Conservation (phyloP, 306 rosid genomes). For the Chamaecrista fasciculata region DNA sequence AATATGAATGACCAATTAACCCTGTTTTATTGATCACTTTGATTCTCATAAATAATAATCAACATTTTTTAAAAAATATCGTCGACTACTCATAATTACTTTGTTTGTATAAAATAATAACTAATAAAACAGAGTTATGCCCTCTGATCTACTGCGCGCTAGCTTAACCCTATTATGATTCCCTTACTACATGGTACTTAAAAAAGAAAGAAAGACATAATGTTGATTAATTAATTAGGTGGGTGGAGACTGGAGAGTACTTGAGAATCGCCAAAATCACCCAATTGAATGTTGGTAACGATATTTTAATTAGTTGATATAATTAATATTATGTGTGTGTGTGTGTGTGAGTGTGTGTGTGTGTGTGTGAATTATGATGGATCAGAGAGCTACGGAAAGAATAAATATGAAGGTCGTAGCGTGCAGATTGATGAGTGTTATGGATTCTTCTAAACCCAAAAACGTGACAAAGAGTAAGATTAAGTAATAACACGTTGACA, state of each 20-base stretch:
- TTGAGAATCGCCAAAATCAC: neutral
- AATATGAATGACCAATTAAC: no score
- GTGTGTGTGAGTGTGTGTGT: no score
- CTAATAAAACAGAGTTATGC: no score
- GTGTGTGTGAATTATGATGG: no score
- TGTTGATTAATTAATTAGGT: neutral
- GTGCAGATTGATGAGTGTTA: slow-evolving; percentile 11
- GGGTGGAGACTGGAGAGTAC: neutral
- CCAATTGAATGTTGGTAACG: neutral
- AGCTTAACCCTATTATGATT: neutral
- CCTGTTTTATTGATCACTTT: no score
- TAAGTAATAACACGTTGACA: slow-evolving; percentile 7
- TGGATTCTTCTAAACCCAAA: neutral
- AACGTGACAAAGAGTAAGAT: slow-evolving; percentile 19
- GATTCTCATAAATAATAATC: no score
- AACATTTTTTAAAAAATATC: no score
- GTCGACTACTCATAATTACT: no score
- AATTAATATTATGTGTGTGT: no score
- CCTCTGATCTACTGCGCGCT: no score
- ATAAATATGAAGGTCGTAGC: neutral
- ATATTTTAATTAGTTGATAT: neutral
- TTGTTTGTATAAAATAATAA: no score
- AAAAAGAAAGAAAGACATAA: neutral
- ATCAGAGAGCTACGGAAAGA: slow-evolving; percentile 20
- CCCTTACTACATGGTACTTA: neutral